These are phyloP conservation scores for Ophiorrhiza pumila DNA, from an alignment of 257 asterid genomes.

Conservation along the genomic window DNA sequence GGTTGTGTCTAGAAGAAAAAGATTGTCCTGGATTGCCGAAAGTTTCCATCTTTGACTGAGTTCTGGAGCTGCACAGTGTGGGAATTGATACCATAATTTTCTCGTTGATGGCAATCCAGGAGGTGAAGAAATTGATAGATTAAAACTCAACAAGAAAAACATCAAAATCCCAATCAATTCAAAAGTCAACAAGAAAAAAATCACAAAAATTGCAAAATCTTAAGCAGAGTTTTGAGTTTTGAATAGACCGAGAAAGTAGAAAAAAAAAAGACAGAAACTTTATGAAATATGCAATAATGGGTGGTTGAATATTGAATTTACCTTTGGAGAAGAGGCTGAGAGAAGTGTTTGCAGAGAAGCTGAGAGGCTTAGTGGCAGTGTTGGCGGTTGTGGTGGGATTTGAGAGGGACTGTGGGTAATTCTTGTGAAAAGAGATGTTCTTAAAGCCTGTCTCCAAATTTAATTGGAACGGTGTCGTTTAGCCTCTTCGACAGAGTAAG, in stretches of 20 bases:
- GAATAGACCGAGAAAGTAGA: background rate
- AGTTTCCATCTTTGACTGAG: constrained; percentile 38
- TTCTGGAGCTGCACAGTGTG: constrained; percentile 14
- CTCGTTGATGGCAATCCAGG: constrained; percentile 14
- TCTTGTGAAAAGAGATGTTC: too few species aligned
- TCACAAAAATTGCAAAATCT: too few species aligned
- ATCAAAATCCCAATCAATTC: background rate
- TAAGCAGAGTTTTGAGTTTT: too few species aligned
- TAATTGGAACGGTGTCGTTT: too few species aligned
- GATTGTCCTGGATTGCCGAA: constrained; percentile 26
- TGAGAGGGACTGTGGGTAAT: too few species aligned
- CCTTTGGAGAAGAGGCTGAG: constrained; percentile 48
- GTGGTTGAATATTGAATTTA: too few species aligned
- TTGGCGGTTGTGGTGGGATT: constrained; percentile 21
- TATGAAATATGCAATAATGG: constrained; percentile 42
- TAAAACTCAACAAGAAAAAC: too few species aligned
- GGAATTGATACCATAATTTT: constrained; percentile 16
- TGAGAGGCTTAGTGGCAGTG: constrained; percentile 44
- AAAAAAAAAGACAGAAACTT: constrained; percentile 2
- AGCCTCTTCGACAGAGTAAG: too few species aligned
- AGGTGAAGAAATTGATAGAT: constrained; percentile 9
- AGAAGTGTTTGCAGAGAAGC: constrained; percentile 59
- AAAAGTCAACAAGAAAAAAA: background rate
- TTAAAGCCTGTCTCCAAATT: too few species aligned
- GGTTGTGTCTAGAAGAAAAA: constrained; percentile 46